These are phyloP conservation scores for Arabidopsis hybrid DNA, from an alignment of 441 rosid genomes.

Conservation along the genomic window DNA sequence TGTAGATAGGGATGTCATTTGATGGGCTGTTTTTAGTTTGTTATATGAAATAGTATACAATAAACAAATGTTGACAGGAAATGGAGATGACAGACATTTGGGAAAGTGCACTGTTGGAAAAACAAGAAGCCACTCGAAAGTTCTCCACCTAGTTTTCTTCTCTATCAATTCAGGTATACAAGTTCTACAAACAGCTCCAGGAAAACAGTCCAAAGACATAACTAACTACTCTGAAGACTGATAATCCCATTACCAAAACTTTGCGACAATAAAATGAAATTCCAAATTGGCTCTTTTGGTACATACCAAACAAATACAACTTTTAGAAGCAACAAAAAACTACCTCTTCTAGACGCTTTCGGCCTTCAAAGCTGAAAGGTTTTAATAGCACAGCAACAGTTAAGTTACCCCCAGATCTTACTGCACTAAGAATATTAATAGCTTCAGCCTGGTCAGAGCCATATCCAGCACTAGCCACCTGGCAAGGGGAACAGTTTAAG, in stretches of 20 bases:
- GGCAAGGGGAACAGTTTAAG: slow-evolving; percentile 19
- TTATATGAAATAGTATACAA: slow-evolving; percentile 8
- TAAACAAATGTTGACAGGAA: neutral
- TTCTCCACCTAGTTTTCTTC: slow-evolving; percentile 6
- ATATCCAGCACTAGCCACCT: slow-evolving; percentile 89
- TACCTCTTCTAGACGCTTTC: slow-evolving; percentile 88
- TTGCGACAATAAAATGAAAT: neutral
- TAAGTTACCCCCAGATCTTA: slow-evolving; percentile 62
- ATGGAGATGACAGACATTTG: neutral
- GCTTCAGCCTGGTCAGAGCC: slow-evolving; percentile 68
- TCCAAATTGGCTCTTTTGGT: neutral
- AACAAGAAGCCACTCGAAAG: neutral
- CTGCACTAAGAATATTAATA: slow-evolving; percentile 65
- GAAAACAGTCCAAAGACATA: neutral
- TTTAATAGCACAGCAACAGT: slow-evolving; percentile 70
- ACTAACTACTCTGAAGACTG: slow-evolving; percentile 12
- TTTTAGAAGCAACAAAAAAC: slow-evolving; percentile 12
- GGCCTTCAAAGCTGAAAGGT: slow-evolving; percentile 96
- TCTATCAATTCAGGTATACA: neutral
- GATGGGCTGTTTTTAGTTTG: neutral
- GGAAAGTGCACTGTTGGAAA: slow-evolving; percentile 9
- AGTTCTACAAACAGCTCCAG: neutral
- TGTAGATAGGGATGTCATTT: neutral
- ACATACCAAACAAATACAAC: slow-evolving; percentile 5
- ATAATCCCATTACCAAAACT: neutral